Conservation (phyloP, 208 protist genomes). For the Acanthamoeba healyi region DNA sequence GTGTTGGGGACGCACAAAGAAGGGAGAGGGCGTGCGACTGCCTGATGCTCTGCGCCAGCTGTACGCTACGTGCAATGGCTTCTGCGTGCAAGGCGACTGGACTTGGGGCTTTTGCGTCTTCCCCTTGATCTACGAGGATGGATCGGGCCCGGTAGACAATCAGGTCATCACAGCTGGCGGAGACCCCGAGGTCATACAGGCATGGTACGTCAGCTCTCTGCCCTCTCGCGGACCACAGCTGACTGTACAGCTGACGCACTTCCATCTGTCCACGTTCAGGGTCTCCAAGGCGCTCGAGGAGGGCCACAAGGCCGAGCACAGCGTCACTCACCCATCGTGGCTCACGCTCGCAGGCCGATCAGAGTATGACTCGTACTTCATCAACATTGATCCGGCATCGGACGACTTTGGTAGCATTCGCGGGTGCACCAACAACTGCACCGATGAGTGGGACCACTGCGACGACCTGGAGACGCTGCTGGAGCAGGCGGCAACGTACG, state of each 20-base stretch:
- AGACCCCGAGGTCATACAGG: no score
- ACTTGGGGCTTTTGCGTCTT: not conserved
- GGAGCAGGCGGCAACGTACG: not conserved
- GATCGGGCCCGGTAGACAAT: not conserved
- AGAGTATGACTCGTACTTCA: not conserved
- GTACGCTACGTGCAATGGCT: not conserved
- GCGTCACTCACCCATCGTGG: not conserved
- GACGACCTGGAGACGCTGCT: not conserved
- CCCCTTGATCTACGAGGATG: not conserved
- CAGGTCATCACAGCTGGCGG: no score
- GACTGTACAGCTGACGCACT: no score
- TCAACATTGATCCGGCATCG: not conserved
- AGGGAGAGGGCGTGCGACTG: not conserved
- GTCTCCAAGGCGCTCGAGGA: not conserved
- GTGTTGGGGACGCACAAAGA: not conserved
- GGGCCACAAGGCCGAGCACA: not conserved
- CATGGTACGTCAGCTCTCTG: no score
- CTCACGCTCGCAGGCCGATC: not conserved
- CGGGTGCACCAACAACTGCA: not conserved
- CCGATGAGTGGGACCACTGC: not conserved
- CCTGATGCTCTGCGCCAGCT: not conserved
- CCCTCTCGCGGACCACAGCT: no score
- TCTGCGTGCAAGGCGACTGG: not conserved
- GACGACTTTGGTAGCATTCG: not conserved
- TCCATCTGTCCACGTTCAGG: no score